A percentile compares a stretch with the other conserved stretches of the same genome.
Evolutionary conservation across 225 moss, liverwort and hornwort genomes (phyloP).

Genomic region (Ulota crispa): DNA sequence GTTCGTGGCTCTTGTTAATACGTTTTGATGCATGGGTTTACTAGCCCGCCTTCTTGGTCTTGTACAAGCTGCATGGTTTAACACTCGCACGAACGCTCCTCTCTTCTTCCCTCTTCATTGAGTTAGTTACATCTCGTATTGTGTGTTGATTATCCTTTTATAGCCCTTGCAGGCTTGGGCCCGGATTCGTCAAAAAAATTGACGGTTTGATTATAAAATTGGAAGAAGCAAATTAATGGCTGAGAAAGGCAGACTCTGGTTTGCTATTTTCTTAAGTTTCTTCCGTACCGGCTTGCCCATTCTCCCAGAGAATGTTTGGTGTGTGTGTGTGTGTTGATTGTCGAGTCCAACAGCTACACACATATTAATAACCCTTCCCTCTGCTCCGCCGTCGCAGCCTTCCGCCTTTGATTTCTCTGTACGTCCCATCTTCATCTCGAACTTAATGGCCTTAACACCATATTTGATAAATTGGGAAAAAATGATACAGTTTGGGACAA

Average conservation of each 20-base stretch:
- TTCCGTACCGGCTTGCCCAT: too few species aligned
- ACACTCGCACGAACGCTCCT: not conserved
- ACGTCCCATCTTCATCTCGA: not conserved
- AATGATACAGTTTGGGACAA: too few species aligned
- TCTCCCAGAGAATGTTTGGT: too few species aligned
- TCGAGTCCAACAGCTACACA: not conserved
- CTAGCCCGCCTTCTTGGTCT: not conserved
- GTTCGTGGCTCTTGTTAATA: constrained; percentile 12
- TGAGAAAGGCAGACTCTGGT: too few species aligned
- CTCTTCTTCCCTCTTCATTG: not conserved
- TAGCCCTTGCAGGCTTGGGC: too few species aligned
- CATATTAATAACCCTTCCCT: not conserved
- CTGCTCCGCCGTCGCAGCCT: not conserved
- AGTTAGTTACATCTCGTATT: not conserved
- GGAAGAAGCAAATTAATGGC: too few species aligned
- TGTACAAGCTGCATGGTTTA: not conserved
- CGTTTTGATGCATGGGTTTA: constrained; percentile 14
- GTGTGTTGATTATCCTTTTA: too few species aligned
- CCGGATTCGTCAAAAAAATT: too few species aligned
- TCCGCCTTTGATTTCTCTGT: not conserved
- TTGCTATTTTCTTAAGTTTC: too few species aligned
- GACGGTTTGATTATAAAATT: too few species aligned
- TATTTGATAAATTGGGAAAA: too few species aligned
- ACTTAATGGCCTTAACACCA: not conserved
- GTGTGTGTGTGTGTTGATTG: not conserved